Base-by-base conservation (phyloP, 2,329 filamentous ascomycete species). In the Microthyrium microscopicum region DNA sequence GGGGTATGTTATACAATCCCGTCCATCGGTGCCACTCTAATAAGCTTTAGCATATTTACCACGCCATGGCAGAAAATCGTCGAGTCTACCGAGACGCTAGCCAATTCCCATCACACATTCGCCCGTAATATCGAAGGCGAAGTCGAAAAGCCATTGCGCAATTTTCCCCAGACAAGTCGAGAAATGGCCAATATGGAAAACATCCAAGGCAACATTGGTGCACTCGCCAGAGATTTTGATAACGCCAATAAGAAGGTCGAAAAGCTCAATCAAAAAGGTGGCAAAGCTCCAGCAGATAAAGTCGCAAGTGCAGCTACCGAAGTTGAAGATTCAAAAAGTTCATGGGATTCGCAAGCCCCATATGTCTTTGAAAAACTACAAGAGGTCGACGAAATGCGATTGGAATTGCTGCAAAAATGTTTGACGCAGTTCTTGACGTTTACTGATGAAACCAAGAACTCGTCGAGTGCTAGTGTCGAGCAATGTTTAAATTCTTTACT, bases 301-400 rank as follows among this genome's bases (percentile, higher is more conserved):
- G 70, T 89, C 25, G 79, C 84, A 27, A 68, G 67, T 40, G 84
- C 83, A 9, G 66, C 71, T 8, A 62, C 71, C 13, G 76, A 74
- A 42, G 70, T 91, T 27, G 80, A 92, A 41, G 73, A 73, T 39
- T 77, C 83, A n/a, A 71, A 66, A 28, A 69, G 77, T 42, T 79
- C 92, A 51, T 98, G 89, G 89, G 77, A 93, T 36, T 84, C 83
- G 1, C 84, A 93, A 53, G 83, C 89, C 11, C 89, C 89, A 1
- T 95, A 82, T 55, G 78, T 94, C 39, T 94, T 92, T 49, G 89
- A 98, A 56, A 79, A 77, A 39, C 69, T 98, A 18, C 89, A 98
- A 53, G 77, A 81, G 5, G 62, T 91, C 20, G 89, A 98, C 50
- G 89, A 98, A 59, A 76, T 71, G 45, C 73, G 89, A 36, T 63